Conservation (phyloP, 441 rosid genomes). For the Brassica hybrid region DNA sequence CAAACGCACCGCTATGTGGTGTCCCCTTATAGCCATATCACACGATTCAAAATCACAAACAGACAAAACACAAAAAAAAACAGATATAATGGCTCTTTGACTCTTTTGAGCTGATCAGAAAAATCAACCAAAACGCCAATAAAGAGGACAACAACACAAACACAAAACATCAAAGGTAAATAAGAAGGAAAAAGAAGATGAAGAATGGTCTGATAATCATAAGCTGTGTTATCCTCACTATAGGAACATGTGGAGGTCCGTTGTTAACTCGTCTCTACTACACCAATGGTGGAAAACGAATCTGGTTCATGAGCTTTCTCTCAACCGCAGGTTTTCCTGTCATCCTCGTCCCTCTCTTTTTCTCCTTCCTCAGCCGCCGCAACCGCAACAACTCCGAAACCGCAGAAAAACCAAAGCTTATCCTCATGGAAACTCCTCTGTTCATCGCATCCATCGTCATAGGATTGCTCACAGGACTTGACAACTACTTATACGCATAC, state of each 20-base stretch:
- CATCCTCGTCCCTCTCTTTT: conserved; percentile 45
- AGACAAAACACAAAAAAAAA: not conserved
- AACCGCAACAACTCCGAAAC: not conserved
- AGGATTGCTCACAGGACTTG: conserved; percentile 56
- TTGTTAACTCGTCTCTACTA: conserved; percentile 61
- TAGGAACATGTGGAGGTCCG: conserved; percentile 65
- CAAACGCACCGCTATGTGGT: not conserved
- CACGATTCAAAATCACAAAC: conserved; percentile 1
- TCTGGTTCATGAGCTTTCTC: conserved; percentile 56
- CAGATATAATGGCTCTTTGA: not conserved
- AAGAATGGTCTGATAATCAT: conserved; percentile 48
- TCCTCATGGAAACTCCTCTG: conserved; percentile 45
- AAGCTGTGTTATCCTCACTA: conserved; percentile 50
- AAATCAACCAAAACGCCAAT: not conserved
- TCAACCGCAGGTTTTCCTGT: conserved; percentile 51
- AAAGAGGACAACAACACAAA: conserved; percentile 18
- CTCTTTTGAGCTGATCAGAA: not conserved
- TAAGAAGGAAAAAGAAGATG: conserved; percentile 29
- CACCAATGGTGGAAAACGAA: conserved; percentile 50
- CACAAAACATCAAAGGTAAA: not conserved
- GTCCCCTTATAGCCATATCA: not conserved
- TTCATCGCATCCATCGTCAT: conserved; percentile 46
- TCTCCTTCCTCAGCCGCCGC: conserved; percentile 40
- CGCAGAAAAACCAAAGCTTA: conserved; percentile 29
- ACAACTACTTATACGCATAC: conserved; percentile 53